A percentile compares a stretch with the other conserved stretches of the same genome.
phyloP scores from a whole-genome alignment of 306 rosid genomes.

The Hippophae rhamnoides region DNA sequence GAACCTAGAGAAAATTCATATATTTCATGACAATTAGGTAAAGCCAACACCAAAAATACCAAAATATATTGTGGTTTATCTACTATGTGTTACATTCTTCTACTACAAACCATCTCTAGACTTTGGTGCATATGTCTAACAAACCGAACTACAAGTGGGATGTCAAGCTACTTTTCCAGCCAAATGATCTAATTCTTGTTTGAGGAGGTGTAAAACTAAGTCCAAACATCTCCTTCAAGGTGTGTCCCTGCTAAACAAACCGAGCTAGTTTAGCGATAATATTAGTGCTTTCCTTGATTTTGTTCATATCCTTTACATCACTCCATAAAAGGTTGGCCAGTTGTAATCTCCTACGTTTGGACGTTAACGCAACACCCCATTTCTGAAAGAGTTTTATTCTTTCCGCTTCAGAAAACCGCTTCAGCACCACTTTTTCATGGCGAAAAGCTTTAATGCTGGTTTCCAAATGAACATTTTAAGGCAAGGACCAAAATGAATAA shows the following conservation, averaged over 20 bases:
- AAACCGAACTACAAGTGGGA: constrained; percentile 27
- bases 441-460: constrained; percentile 56
- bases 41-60: too few species aligned
- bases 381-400: constrained; percentile 50
- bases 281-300: constrained; percentile 57
- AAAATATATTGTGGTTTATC: too few species aligned
- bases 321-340: constrained; percentile 62
- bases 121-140: too few species aligned
- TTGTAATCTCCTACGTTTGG: constrained; percentile 89
- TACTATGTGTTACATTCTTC: too few species aligned
- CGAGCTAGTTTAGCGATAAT: constrained; percentile 70
- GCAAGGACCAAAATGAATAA: too few species aligned
- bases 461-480: constrained; percentile 6
- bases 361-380: constrained; percentile 65
- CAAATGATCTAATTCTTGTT: constrained; percentile 39
- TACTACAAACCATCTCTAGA: too few species aligned
- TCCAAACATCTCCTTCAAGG: constrained; percentile 89
- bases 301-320: constrained; percentile 44
- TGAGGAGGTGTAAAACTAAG: constrained; percentile 67
- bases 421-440: constrained; percentile 68
- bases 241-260: constrained; percentile 63
- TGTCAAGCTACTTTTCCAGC: constrained; percentile 55
- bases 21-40: too few species aligned
- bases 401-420: constrained; percentile 58
- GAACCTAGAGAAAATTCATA: too few species aligned